These are phyloP conservation scores for Cinnamomum micranthum DNA, from an alignment of 164 flowering plant species.

Conservation along the genomic window DNA sequence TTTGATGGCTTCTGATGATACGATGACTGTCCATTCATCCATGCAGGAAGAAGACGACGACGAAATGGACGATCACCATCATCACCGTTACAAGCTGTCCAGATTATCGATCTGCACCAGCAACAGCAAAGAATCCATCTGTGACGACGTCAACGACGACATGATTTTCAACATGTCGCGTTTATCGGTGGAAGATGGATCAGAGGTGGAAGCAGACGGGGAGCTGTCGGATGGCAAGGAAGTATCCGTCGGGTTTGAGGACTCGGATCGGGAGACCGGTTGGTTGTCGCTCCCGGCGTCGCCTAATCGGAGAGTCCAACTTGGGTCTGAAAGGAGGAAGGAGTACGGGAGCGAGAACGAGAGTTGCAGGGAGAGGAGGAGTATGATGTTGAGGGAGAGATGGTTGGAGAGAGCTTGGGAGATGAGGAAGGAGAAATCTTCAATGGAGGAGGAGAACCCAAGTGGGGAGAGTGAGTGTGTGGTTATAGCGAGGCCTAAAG, in stretches of 20 bases:
- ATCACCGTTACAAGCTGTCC: constrained; percentile 25
- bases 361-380: constrained; percentile 10
- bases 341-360: constrained; percentile 56
- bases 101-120: constrained; percentile 43
- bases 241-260: not conserved
- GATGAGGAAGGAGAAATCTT: not conserved
- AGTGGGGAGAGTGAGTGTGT: constrained; percentile 28
- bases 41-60: constrained; percentile 22
- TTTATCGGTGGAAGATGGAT: constrained; percentile 36
- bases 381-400: constrained; percentile 18
- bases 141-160: constrained; percentile 20
- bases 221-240: constrained; percentile 34
- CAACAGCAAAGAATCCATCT: constrained; percentile 4
- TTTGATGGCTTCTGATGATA: constrained; percentile 34
- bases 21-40: constrained; percentile 23
- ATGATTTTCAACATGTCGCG: constrained; percentile 27
- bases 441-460: not conserved
- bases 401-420: constrained; percentile 21
- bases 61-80: constrained; percentile 5
- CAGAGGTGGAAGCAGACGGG: constrained; percentile 27
- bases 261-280: constrained; percentile 33
- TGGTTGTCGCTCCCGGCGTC: constrained; percentile 23
- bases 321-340: constrained; percentile 6
- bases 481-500: constrained; percentile 55
- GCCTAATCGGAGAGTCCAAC: constrained; percentile 16